These are phyloP conservation scores for Amanita fuliginea DNA, from an alignment of 768 basidiomycete genomes.

Conservation along the genomic window DNA sequence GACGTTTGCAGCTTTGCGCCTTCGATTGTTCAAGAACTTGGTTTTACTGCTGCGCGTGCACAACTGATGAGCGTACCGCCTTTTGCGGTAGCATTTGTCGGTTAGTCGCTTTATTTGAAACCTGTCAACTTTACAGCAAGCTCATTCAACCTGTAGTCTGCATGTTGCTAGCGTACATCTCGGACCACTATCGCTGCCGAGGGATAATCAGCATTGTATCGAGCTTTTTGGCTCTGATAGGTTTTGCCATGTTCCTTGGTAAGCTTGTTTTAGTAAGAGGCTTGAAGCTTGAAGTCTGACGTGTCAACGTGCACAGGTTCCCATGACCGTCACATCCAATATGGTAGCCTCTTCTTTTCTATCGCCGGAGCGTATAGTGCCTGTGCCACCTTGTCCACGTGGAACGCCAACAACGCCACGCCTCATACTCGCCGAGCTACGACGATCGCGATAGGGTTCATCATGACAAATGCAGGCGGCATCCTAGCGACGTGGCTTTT, in stretches of 20 bases:
- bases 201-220: slow-evolving; percentile 35
- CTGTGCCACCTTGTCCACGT: slow-evolving; percentile 38
- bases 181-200: slow-evolving; percentile 42
- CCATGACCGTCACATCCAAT: slow-evolving; percentile 27
- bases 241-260: slow-evolving; percentile 50
- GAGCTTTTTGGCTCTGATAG: slow-evolving; percentile 30
- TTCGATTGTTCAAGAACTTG: slow-evolving; percentile 55
- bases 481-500: slow-evolving; percentile 54
- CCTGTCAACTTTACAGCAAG: not conserved
- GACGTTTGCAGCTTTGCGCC: slow-evolving; percentile 46
- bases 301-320: slow-evolving; percentile 19
- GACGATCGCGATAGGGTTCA: slow-evolving; percentile 43
- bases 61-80: slow-evolving; percentile 58
- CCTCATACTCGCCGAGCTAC: slow-evolving; percentile 47
- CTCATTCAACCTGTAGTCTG: slow-evolving; percentile 15
- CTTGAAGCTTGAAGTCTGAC: not conserved
- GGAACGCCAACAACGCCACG: slow-evolving; percentile 13
- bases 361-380: slow-evolving; percentile 41
- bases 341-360: slow-evolving; percentile 45
- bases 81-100: slow-evolving; percentile 36
- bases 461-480: slow-evolving; percentile 47
- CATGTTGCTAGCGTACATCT: slow-evolving; percentile 30
- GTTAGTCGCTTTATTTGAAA: slow-evolving; percentile 19
- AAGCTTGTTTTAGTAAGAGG: slow-evolving; percentile 9
- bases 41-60: slow-evolving; percentile 39